These are phyloP conservation scores for Apiospora malaysiana DNA, from an alignment of 2,329 filamentous ascomycete genomes.

Conservation along the genomic window DNA sequence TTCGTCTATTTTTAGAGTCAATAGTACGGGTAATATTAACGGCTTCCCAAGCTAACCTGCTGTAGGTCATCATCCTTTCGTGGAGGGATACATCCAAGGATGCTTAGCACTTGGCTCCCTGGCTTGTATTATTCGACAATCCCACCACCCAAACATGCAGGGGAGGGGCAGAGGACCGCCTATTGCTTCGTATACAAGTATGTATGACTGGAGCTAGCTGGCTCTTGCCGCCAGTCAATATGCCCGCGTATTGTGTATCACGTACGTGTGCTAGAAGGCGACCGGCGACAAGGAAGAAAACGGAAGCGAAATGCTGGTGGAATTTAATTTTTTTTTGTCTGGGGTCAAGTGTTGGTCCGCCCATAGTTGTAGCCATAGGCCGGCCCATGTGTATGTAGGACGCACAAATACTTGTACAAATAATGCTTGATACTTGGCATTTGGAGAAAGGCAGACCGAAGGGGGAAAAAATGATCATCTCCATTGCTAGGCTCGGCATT, in stretches of 20 bases:
- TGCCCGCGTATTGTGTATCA: neutral
- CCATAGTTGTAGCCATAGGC: too few relatives aligned
- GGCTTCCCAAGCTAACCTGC: neutral
- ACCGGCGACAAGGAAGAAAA: neutral
- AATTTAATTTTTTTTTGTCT: too few relatives aligned
- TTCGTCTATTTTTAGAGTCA: conserved; percentile 19
- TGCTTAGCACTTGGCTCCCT: neutral
- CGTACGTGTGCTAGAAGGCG: neutral
- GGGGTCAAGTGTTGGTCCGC: neutral
- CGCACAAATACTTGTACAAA: conserved; percentile 10
- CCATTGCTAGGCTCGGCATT: conserved; percentile 19
- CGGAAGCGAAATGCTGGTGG: neutral
- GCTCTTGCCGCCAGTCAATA: neutral
- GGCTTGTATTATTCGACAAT: neutral
- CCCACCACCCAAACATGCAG: conserved; percentile 5
- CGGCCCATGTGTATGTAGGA: neutral
- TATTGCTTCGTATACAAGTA: neutral
- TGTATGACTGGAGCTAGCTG: neutral
- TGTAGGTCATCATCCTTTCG: conserved; percentile 12
- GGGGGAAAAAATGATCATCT: neutral
- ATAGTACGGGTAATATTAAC: conserved; percentile 14
- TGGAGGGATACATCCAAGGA: conserved; percentile 1
- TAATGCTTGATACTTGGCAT: neutral
- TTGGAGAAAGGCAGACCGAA: neutral
- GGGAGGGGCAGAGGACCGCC: neutral